Percentiles rank a stretch among this genome's conserved stretches.
Evolutionary conservation across 371 early-diverging fungal species (phyloP).

Genomic region (Modicella reniformis): DNA sequence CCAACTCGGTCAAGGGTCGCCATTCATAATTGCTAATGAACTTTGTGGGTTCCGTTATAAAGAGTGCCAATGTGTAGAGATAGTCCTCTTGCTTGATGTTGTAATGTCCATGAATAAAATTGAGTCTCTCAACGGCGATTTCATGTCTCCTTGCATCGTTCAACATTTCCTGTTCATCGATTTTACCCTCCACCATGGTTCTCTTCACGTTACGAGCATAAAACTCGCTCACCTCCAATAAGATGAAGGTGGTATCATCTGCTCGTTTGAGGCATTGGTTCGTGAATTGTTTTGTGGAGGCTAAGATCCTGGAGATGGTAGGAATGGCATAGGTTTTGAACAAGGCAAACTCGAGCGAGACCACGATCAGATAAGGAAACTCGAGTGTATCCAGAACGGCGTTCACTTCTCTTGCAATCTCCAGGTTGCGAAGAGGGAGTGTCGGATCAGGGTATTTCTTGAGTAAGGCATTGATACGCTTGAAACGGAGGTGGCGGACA

Average conservation of each 20-base stretch:
- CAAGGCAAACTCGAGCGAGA: constrained; percentile 61
- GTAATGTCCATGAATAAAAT: constrained; percentile 67
- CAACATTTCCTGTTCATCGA: constrained; percentile 16
- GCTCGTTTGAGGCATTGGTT: constrained; percentile 54
- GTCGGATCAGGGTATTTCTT: constrained; percentile 63
- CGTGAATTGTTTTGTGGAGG: constrained; percentile 49
- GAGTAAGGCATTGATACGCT: constrained; percentile 50
- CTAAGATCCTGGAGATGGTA: constrained; percentile 60
- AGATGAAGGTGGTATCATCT: constrained; percentile 61
- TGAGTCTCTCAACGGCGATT: constrained; percentile 57
- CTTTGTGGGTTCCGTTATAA: constrained; percentile 58
- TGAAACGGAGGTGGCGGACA: constrained; percentile 58
- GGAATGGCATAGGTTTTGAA: constrained; percentile 69
- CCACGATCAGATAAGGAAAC: constrained; percentile 56
- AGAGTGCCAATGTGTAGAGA: constrained; percentile 61
- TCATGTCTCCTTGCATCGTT: constrained; percentile 52
- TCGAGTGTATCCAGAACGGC: constrained; percentile 54
- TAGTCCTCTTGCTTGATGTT: constrained; percentile 64
- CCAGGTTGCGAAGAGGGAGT: constrained; percentile 53
- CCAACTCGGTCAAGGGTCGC: constrained; percentile 59
- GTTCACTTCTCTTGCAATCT: constrained; percentile 57
- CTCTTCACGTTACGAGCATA: constrained; percentile 55
- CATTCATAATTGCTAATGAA: constrained; percentile 63
- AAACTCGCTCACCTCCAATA: constrained; percentile 59
- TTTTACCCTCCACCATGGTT: constrained; percentile 34